Base-by-base conservation (phyloP, 306 rosid species). In the Arachis hypogaea region DNA sequence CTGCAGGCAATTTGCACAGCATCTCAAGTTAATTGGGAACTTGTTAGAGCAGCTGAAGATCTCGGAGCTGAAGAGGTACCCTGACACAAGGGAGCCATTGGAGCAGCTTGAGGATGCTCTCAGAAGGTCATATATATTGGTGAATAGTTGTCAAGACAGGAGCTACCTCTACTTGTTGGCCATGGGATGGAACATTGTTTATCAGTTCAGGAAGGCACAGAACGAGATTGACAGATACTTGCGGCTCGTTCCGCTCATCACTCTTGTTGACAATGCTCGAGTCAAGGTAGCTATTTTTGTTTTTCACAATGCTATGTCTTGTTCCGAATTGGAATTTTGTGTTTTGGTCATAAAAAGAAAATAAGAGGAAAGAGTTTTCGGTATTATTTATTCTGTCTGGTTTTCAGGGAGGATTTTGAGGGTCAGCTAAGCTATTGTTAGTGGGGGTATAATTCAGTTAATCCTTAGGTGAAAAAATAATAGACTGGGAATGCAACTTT, bases 101-200 rank as follows among this genome's bases (percentile, higher is more conserved):
- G 99, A 95, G 83, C 98, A 92, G 87, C 90, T 95, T 5, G 99
- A 95, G 82, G 99, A 92, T 11, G 95, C 99, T 7, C 90, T 92
- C 28, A 88, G 98, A 72, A 91, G 96, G 82, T 88, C 99, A 6
- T 92, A 81, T 75, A 76, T 88, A 63, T 82, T 95, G 87, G 92
- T 95, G 76, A 82, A 90, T 57, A 95, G 98, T 75, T 95, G 99
- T 80, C 96, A 92, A 72, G 98, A 92, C 59, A 82, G 94, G 45
- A 92, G 99, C 75, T 95, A 88, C 78, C 92, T 95, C 45, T 95
- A 95, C 77, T 54, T 95, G 81, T 80, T 95, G 38, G 99, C 99
- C 42, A 95, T 95, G 98, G 99, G 99, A 1, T 95, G 99, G 98
- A 95, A 90, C 84, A 88, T 95, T 60, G 98, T 95, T 61, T 95